Conservation (phyloP, 257 asterid species). For the Scutellaria baicalensis region DNA sequence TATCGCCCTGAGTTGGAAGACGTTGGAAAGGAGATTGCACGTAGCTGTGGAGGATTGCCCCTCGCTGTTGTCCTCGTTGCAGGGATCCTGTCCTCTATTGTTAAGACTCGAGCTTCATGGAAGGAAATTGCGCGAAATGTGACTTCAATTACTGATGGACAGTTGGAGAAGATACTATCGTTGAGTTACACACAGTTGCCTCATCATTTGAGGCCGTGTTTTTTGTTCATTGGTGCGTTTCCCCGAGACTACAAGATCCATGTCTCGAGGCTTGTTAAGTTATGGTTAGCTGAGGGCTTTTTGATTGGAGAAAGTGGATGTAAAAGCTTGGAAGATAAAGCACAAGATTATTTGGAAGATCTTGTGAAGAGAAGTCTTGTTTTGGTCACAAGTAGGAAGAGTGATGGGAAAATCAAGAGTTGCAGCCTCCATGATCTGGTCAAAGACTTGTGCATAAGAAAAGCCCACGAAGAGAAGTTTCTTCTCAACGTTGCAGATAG, state of each 20-base stretch:
- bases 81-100: not conserved
- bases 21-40: not conserved
- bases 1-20: not conserved
- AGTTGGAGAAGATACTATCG: not conserved
- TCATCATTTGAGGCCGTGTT: conserved; percentile 10
- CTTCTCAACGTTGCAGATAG: not conserved
- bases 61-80: not conserved
- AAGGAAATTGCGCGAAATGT: not conserved
- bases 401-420: not conserved
- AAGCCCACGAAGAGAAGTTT: conserved; percentile 6
- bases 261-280: not conserved
- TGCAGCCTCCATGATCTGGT: conserved; percentile 9
- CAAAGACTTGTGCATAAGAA: not conserved
- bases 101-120: not conserved
- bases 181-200: conserved; percentile 2
- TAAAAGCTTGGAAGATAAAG: not conserved
- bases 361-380: not conserved
- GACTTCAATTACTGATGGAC: not conserved
- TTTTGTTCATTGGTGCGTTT: not conserved
- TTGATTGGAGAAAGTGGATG: not conserved
- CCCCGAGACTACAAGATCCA: not conserved
- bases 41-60: conserved; percentile 1
- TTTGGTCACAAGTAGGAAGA: not conserved
- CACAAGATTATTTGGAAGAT: conserved; percentile 7
- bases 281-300: conserved; percentile 3